Percentiles rank a stretch among this genome's conserved stretches.
Evolutionary conservation across 495 filamentous ascomycete genomes (phyloP).

Genomic region (Penicillium subrubescens): DNA sequence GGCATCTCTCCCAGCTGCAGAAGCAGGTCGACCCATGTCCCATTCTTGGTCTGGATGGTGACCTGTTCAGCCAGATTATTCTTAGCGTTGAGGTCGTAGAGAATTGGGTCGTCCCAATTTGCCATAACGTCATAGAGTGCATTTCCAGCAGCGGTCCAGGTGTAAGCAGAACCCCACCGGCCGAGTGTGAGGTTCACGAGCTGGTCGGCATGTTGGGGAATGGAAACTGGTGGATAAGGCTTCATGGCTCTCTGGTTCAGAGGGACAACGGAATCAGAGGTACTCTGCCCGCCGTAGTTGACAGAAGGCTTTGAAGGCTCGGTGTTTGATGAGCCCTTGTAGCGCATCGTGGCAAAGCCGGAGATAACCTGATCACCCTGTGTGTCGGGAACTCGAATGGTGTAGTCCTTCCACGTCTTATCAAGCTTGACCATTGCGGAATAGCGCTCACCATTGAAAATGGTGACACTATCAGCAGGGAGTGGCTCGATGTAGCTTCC

Average conservation of each 20-base stretch:
- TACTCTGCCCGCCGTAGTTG: constrained; percentile 40
- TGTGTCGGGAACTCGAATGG: constrained; percentile 36
- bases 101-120: constrained; percentile 38
- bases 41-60: constrained; percentile 48
- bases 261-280: constrained; percentile 32
- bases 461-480: constrained; percentile 29
- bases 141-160: constrained; percentile 43
- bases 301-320: constrained; percentile 37
- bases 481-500: constrained; percentile 42
- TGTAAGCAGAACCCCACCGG: constrained; percentile 37
- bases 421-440: constrained; percentile 43
- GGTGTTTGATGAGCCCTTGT: constrained; percentile 28
- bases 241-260: constrained; percentile 35
- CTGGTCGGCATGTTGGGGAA: constrained; percentile 37
- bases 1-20: constrained; percentile 34
- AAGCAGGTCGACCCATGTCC: constrained; percentile 56
- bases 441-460: constrained; percentile 41
- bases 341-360: constrained; percentile 36
- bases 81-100: constrained; percentile 39
- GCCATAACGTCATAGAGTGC: constrained; percentile 29
- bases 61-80: constrained; percentile 29
- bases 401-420: constrained; percentile 36
- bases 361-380: constrained; percentile 40
- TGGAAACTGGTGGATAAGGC: constrained; percentile 38
- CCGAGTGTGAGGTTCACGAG: constrained; percentile 42